A percentile compares a stretch with the other conserved stretches of the same genome.
Conservation (phyloP, 2,329 filamentous ascomycete species). For the Colletotrichum trifolii region DNA sequence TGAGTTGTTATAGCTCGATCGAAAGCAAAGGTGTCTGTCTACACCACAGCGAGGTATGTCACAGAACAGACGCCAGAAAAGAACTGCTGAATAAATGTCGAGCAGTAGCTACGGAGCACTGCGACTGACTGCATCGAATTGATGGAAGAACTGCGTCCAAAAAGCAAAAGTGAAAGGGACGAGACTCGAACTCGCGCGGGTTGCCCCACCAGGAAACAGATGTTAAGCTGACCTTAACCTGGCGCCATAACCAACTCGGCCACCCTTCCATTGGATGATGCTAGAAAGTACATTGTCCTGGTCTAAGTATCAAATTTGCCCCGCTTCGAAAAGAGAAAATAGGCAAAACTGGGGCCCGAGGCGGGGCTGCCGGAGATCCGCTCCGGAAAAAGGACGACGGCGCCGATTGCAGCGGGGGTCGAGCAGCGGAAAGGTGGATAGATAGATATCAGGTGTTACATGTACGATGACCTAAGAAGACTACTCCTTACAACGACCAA, state of each 20-base stretch:
- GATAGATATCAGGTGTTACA: not conserved
- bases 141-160: not conserved
- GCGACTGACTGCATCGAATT: not conserved
- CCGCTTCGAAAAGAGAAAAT: not conserved
- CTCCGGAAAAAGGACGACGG: not conserved
- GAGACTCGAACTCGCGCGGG: conserved; percentile 6
- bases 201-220: conserved; percentile 5
- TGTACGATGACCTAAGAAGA: not conserved
- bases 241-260: conserved; percentile 5
- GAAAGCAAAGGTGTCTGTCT: too few species aligned
- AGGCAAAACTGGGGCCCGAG: not conserved
- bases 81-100: fast-evolving
- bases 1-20: too few species aligned
- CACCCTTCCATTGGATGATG: not conserved
- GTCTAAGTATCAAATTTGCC: not conserved
- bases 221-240: conserved; percentile 4
- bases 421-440: not conserved
- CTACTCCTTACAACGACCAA: not conserved
- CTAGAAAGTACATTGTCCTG: fast-evolving
- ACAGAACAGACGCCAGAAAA: too few species aligned
- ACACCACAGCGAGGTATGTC: too few species aligned
- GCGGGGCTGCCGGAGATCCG: not conserved
- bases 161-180: not conserved
- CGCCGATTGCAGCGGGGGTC: not conserved
- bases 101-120: too few species aligned